Base-by-base conservation (phyloP, 2,329 filamentous ascomycete species). In the Penicillium sp. region DNA sequence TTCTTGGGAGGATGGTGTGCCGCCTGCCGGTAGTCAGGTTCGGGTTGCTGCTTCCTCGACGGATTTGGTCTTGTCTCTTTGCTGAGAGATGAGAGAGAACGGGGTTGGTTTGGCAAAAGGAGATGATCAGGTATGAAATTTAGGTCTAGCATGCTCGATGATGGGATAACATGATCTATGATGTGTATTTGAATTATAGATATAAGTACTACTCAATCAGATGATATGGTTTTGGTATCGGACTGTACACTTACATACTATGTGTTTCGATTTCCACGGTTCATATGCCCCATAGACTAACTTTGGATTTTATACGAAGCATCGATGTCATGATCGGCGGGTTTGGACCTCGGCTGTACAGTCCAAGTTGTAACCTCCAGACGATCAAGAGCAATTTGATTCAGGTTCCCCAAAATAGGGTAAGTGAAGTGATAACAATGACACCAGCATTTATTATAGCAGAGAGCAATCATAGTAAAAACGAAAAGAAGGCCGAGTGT, bases 1-100 rank as follows among this genome's bases (percentile, higher is more conserved):
- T 50, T 42, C 43, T 14, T 75, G 72, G 72, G 35, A 48, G 32
- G 40, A 69, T 57, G 72, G 72, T 1, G 53, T 68, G n/a, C 66
- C 69, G 5, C 67, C 69, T 0, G 38, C 57, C n/a, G 71, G 69
- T 0, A 73, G 67, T 45, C 59, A 67, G 58, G 65, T 70, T 40
- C 53, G 65, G 27, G 61, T 64, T 35, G 62, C 53, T 18, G 53
- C 53, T 39, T 34, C 58, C 11, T 53, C 53, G 34, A 57, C 42
- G 40, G 62, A 70, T 62, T 48, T 73, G 47, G 49, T 51, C 3
- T 58, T 74, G 60, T 61, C 55, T 9, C 38, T 70, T 23, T 71
- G 68, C 59, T 66, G 10, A 34, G 18, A 42, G 58, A 13, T 46
- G 38, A 7, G 3, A 8, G 18, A 19, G n/a, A 36, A n/a, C n/a